Evolutionary conservation across 2,329 filamentous ascomycete species (phyloP).

Genomic region (Teratosphaeria nubilosa): DNA sequence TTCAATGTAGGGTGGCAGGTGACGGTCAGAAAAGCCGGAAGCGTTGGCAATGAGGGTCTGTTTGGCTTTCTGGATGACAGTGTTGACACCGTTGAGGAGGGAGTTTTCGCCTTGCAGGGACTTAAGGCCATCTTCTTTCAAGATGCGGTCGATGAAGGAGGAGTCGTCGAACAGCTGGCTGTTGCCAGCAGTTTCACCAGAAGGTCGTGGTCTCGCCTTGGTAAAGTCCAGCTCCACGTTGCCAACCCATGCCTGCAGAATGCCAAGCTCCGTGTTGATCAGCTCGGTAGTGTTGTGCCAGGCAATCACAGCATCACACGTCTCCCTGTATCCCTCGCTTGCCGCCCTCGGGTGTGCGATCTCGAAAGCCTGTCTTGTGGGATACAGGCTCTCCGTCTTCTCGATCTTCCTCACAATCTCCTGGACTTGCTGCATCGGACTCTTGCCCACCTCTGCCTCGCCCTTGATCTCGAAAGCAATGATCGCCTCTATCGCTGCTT

Average conservation of each 20-base stretch:
- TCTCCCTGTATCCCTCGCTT: conserved; percentile 67
- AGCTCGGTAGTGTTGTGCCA: conserved; percentile 97
- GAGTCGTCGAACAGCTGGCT: conserved; percentile 78
- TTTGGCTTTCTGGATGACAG: conserved; percentile 89
- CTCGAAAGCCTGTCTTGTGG: conserved; percentile 66
- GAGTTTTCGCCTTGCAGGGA: conserved; percentile 77
- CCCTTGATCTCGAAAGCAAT: conserved; percentile 91
- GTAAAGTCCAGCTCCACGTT: conserved; percentile 91
- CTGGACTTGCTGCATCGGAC: conserved; percentile 76
- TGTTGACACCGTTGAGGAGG: conserved; percentile 74
- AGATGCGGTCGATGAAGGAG: conserved; percentile 83
- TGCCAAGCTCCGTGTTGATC: conserved; percentile 87
- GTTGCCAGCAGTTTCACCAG: conserved; percentile 37
- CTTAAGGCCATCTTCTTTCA: conserved; percentile 92
- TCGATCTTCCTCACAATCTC: conserved; percentile 87
- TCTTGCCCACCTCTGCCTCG: conserved; percentile 80
- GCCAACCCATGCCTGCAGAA: conserved; percentile 91
- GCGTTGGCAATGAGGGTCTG: conserved; percentile 80
- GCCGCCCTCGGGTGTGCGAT: conserved; percentile 64
- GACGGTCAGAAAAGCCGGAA: conserved; percentile 71
- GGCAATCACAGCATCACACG: conserved; percentile 78
- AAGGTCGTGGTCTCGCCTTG: conserved; percentile 59
- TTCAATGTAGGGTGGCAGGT: conserved; percentile 92
- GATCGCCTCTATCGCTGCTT: conserved; percentile 72
- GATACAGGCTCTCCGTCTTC: conserved; percentile 75